Percentiles rank a stretch among this genome's conserved stretches.
Evolutionary conservation across 371 early-diverging fungal species (phyloP).

Genomic region (Batrachochytrium dendrobatidis): DNA sequence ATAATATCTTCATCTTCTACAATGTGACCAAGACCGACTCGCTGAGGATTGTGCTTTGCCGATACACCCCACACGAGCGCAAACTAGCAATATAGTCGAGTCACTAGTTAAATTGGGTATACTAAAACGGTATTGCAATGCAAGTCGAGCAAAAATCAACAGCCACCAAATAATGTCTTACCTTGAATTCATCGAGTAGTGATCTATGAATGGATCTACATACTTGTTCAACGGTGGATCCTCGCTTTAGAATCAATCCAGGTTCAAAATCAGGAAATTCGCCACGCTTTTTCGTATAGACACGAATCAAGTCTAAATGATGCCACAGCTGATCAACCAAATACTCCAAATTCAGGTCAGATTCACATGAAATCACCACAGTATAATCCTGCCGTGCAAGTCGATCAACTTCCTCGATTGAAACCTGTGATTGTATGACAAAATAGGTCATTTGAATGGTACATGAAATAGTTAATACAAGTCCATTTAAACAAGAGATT

Average conservation of each 20-base stretch:
- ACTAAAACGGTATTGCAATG: slow-evolving; percentile 3
- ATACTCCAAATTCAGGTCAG: slow-evolving; percentile 90
- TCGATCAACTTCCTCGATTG: slow-evolving; percentile 92
- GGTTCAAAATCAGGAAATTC: slow-evolving; percentile 94
- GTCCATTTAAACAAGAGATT: no score
- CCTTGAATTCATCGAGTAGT: slow-evolving; percentile 83
- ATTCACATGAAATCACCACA: slow-evolving; percentile 87
- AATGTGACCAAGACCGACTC: slow-evolving; percentile 69
- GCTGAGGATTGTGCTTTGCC: slow-evolving; percentile 93
- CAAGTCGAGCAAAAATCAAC: background rate
- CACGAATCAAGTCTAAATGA: slow-evolving; percentile 76
- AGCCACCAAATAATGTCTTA: slow-evolving; percentile 9
- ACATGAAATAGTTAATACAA: no score
- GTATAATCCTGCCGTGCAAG: slow-evolving; percentile 82
- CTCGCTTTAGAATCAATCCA: slow-evolving; percentile 84
- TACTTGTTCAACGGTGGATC: slow-evolving; percentile 90
- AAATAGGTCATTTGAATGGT: background rate
- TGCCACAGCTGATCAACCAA: slow-evolving; percentile 88
- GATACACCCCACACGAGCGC: slow-evolving; percentile 94
- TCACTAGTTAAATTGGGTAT: no score
- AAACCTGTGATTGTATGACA: slow-evolving; percentile 53
- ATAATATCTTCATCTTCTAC: slow-evolving; percentile 42
- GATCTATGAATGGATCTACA: slow-evolving; percentile 94
- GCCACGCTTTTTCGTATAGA: slow-evolving; percentile 97
- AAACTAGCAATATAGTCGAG: slow-evolving; percentile 46